Conservation (phyloP, 306 rosid species). For the Glycyrrhiza uralensis region DNA sequence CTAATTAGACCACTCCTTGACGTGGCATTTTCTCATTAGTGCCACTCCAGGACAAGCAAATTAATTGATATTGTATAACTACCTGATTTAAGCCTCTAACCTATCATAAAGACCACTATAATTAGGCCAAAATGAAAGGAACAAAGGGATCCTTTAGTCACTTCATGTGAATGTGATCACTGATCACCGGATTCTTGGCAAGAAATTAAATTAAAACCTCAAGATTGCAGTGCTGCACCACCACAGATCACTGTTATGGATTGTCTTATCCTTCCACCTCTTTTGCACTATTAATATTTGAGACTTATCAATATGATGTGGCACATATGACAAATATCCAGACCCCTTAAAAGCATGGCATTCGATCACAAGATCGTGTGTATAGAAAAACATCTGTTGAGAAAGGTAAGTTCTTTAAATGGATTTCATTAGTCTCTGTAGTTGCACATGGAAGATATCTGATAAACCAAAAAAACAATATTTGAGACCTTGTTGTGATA, state of each 20-base stretch:
- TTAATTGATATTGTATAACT: conserved; percentile 34
- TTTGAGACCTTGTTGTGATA: not conserved
- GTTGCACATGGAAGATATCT: no score
- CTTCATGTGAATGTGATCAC: conserved; percentile 25
- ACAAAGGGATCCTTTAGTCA: conserved; percentile 33
- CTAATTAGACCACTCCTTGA: not conserved
- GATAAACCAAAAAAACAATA: no score
- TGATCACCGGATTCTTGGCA: conserved; percentile 3
- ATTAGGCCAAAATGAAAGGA: conserved; percentile 26
- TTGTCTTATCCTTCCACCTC: conserved; percentile 23
- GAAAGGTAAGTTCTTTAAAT: no score
- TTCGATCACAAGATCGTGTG: no score
- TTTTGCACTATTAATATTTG: not conserved
- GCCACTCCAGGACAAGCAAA: conserved; percentile 19
- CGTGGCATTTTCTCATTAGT: conserved; percentile 9
- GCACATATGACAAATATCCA: no score
- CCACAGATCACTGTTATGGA: not conserved
- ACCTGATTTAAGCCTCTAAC: conserved; percentile 36
- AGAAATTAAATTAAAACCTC: conserved; percentile 17
- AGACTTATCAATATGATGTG: no score
- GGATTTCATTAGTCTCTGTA: no score
- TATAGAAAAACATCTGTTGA: no score
- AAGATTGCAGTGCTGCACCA: not conserved
- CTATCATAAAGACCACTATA: conserved; percentile 31
- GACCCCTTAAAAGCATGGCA: no score